phyloP scores from a whole-genome alignment of 1,284 basidiomycete species.

The Takashimella koratensis region DNA sequence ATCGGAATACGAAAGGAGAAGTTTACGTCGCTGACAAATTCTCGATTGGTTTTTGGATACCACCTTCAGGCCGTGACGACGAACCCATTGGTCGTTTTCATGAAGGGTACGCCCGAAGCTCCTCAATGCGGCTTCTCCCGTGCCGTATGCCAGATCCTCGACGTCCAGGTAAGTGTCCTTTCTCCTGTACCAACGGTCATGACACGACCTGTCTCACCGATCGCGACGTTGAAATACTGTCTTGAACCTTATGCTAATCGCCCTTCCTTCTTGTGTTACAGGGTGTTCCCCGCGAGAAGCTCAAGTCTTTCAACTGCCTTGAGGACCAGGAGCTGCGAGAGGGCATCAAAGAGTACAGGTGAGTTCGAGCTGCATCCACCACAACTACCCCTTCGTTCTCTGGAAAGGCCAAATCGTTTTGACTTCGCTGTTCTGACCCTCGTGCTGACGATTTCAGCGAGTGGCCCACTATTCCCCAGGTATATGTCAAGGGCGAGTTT shows the following conservation, averaged over 20 bases:
- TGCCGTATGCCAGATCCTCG: slow-evolving; percentile 85
- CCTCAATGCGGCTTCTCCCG: slow-evolving; percentile 87
- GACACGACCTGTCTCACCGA: not conserved
- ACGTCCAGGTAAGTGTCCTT: slow-evolving; percentile 60
- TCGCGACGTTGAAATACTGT: no score
- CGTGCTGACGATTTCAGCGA: slow-evolving; percentile 59
- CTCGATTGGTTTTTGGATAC: not conserved
- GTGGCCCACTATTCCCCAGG: slow-evolving; percentile 97
- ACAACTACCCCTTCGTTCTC: slow-evolving; percentile 21
- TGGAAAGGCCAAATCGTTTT: no score
- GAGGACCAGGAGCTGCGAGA: slow-evolving; percentile 67
- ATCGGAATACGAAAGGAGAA: no score
- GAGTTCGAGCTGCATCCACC: slow-evolving; percentile 36
- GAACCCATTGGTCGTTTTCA: slow-evolving; percentile 82
- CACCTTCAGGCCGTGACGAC: slow-evolving; percentile 58
- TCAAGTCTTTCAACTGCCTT: slow-evolving; percentile 85
- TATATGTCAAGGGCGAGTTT: slow-evolving; percentile 93
- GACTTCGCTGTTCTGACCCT: no score
- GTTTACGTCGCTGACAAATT: no score
- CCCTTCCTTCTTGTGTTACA: slow-evolving; percentile 58
- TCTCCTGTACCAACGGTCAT: not conserved
- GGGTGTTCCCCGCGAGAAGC: slow-evolving; percentile 70
- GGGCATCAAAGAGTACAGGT: slow-evolving; percentile 96
- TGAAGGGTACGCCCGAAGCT: slow-evolving; percentile 77
- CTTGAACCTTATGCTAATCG: slow-evolving; percentile 44